Conservation (phyloP, 176 grass and related monocot species). For the Thinopyrum elongatum region DNA sequence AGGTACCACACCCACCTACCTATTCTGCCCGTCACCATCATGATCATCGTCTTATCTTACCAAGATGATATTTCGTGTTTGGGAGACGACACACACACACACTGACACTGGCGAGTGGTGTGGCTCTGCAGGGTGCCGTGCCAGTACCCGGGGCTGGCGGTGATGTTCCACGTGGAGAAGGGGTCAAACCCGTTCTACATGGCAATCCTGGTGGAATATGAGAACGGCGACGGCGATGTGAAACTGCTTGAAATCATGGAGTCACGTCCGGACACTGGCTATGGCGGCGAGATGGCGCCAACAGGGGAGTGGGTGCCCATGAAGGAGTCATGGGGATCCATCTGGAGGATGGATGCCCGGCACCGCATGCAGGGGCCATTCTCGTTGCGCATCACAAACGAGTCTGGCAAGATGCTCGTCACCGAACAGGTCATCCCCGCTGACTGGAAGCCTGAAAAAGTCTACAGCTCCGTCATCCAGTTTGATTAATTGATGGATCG, state of each 20-base stretch:
- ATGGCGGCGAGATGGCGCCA: neutral
- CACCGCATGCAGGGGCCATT: constrained; percentile 47
- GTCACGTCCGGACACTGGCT: constrained; percentile 1
- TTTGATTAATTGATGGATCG: neutral
- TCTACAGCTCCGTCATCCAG: constrained; percentile 50
- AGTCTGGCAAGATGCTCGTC: constrained; percentile 1
- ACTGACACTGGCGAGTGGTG: too few species aligned
- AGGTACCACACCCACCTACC: neutral
- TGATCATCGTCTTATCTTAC: neutral
- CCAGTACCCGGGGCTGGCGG: constrained; percentile 19
- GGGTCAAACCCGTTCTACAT: constrained; percentile 69
- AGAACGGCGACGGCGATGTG: constrained; percentile 10
- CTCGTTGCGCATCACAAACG: constrained; percentile 55
- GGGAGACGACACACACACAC: too few species aligned
- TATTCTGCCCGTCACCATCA: neutral
- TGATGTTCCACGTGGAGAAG: constrained; percentile 59
- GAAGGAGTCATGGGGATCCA: constrained; percentile 53
- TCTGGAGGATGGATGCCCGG: constrained; percentile 53
- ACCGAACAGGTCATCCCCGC: neutral
- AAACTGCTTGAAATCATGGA: constrained; percentile 52
- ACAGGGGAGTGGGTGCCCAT: constrained; percentile 41
- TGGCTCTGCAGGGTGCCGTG: constrained; percentile 25
- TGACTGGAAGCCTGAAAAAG: constrained; percentile 40
- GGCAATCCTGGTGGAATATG: neutral
- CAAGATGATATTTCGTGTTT: neutral